Conservation (phyloP, 2,329 filamentous ascomycete genomes). For the Colletotrichum falcatum region DNA sequence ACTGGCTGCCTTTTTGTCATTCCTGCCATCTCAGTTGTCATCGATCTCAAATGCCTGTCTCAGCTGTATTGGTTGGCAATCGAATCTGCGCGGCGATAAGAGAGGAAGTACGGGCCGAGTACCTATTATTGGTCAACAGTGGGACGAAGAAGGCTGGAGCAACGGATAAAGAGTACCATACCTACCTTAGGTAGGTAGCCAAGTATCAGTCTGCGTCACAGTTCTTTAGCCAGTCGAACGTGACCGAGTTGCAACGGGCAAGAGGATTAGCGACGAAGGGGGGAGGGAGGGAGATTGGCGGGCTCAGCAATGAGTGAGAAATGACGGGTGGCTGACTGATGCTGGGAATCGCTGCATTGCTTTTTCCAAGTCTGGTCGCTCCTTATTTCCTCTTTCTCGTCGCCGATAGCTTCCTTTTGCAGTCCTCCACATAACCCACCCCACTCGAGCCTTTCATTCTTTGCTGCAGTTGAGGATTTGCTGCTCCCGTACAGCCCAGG, state of each 20-base stretch:
- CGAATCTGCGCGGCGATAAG: slow-evolving; percentile 9
- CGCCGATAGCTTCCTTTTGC: slow-evolving; percentile 11
- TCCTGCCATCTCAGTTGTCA: slow-evolving; percentile 19
- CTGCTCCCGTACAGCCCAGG: slow-evolving; percentile 1
- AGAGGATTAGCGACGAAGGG: slow-evolving; percentile 22
- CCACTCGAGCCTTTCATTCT: slow-evolving; percentile 5
- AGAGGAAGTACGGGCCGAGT: neutral
- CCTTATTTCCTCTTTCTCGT: neutral
- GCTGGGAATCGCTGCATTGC: slow-evolving; percentile 19
- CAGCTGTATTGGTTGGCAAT: slow-evolving; percentile 36
- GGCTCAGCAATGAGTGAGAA: slow-evolving; percentile 32
- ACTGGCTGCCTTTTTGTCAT: slow-evolving; percentile 21
- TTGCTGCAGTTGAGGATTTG: neutral
- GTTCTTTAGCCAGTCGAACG: slow-evolving; percentile 10
- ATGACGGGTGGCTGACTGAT: slow-evolving; percentile 27
- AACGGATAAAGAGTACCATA: too few species aligned
- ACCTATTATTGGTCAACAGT: slow-evolving; percentile 3
- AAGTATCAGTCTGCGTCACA: neutral
- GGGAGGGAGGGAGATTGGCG: slow-evolving; percentile 16
- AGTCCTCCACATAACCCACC: neutral
- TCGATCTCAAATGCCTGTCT: slow-evolving; percentile 37
- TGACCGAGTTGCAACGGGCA: neutral
- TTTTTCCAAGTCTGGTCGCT: slow-evolving; percentile 14
- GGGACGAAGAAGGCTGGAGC: neutral
- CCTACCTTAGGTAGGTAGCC: neutral